A percentile compares a stretch with the other conserved stretches of the same genome.
Conservation (phyloP, 2,329 filamentous ascomycete species). For the Exophiala mesophila region DNA sequence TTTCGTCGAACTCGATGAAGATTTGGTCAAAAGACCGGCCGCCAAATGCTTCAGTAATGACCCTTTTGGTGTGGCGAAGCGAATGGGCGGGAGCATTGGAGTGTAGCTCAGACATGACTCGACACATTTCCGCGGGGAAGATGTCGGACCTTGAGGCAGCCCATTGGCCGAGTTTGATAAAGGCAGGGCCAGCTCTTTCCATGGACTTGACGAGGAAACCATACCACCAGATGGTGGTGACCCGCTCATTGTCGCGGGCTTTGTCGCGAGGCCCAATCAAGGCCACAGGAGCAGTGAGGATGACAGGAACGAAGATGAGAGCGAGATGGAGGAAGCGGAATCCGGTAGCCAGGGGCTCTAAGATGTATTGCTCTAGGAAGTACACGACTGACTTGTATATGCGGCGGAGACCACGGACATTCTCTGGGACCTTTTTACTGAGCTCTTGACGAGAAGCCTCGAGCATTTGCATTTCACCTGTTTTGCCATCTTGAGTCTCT, state of each 20-base stretch:
- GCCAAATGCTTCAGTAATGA: slow-evolving; percentile 74
- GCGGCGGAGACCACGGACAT: slow-evolving; percentile 56
- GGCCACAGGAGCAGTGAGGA: slow-evolving; percentile 70
- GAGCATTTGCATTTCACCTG: slow-evolving; percentile 81
- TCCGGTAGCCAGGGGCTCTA: slow-evolving; percentile 80
- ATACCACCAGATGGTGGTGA: slow-evolving; percentile 93
- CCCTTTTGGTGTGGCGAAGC: slow-evolving; percentile 70
- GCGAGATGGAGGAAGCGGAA: slow-evolving; percentile 82
- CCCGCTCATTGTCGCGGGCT: slow-evolving; percentile 66
- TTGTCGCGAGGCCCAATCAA: slow-evolving; percentile 67
- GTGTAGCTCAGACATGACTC: slow-evolving; percentile 88
- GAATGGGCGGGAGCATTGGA: slow-evolving; percentile 92
- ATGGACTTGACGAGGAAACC: slow-evolving; percentile 77
- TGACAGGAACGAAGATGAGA: slow-evolving; percentile 85
- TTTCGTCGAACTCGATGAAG: slow-evolving; percentile 91
- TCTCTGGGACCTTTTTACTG: slow-evolving; percentile 59
- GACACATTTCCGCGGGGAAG: slow-evolving; percentile 88
- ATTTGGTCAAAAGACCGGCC: slow-evolving; percentile 80
- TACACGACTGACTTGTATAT: slow-evolving; percentile 58
- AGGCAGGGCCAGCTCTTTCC: slow-evolving; percentile 90
- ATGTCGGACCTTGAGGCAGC: slow-evolving; percentile 94
- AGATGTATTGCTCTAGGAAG: slow-evolving; percentile 56
- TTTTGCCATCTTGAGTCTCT: slow-evolving; percentile 51
- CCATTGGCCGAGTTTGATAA: slow-evolving; percentile 99
- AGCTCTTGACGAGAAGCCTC: slow-evolving; percentile 75